phyloP scores from a whole-genome alignment of 805 yeast genomes.

The Candida silvicultrix region DNA sequence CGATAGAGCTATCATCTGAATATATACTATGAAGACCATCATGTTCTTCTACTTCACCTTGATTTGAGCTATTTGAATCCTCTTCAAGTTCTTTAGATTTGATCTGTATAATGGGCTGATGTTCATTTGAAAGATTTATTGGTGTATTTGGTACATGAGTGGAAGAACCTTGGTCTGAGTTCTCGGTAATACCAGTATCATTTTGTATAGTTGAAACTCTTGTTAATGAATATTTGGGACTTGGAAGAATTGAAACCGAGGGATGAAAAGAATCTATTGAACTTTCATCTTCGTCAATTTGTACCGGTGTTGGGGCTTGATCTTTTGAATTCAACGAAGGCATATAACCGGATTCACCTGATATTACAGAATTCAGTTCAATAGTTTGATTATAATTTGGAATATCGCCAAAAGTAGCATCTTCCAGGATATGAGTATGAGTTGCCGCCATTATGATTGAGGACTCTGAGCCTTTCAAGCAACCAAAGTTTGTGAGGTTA shows the following conservation, averaged over 20 bases:
- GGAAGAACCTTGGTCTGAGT: neutral
- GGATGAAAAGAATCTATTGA: constrained; percentile 3
- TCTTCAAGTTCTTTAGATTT: neutral
- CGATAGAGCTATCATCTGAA: neutral
- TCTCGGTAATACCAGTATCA: neutral
- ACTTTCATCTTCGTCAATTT: neutral
- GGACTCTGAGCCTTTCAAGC: neutral
- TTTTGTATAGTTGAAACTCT: constrained; percentile 10
- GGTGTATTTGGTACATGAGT: neutral
- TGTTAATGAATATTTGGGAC: constrained; percentile 7
- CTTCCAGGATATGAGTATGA: neutral
- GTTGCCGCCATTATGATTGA: neutral
- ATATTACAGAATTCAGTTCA: constrained; percentile 7
- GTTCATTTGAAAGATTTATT: neutral
- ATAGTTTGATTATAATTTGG: neutral
- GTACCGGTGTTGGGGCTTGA: neutral
- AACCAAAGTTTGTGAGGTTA: neutral
- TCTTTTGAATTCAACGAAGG: constrained; percentile 5
- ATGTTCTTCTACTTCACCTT: neutral
- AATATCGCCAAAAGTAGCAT: neutral
- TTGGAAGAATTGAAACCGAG: constrained; percentile 3
- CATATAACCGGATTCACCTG: constrained; percentile 12
- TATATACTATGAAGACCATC: neutral
- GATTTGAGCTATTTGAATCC: too few species aligned
- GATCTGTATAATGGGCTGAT: neutral